These are phyloP conservation scores for Trichosporon sp. DNA, from an alignment of 1,284 basidiomycete species.

Conservation along the genomic window DNA sequence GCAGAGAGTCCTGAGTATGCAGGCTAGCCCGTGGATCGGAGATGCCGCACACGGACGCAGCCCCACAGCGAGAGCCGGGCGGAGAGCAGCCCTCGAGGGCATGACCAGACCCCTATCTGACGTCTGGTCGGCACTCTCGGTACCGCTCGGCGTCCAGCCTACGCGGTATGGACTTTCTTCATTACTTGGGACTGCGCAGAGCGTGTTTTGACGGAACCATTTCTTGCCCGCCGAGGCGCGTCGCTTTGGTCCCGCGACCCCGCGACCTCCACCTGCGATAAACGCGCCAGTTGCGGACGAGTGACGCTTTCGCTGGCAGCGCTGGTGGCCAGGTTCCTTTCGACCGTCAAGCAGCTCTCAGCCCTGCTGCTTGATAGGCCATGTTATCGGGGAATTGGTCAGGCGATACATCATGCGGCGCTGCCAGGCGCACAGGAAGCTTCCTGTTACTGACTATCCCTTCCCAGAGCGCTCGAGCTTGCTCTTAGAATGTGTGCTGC, in stretches of 20 bases:
- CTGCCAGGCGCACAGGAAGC: no score
- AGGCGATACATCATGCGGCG: no score
- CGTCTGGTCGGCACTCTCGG: neutral
- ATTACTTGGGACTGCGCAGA: neutral
- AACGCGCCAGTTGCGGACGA: no score
- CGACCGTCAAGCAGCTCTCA: no score
- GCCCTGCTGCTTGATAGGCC: no score
- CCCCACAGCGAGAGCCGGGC: neutral
- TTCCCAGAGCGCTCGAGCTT: no score
- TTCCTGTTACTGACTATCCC: no score
- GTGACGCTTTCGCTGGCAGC: no score
- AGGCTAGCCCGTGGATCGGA: neutral
- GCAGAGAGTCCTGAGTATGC: neutral
- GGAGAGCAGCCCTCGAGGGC: neutral
- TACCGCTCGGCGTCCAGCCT: neutral
- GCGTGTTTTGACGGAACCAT: neutral
- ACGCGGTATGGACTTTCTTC: neutral
- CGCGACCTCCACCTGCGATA: no score
- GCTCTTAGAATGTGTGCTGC: no score
- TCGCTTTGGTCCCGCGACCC: neutral
- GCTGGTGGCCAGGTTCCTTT: no score
- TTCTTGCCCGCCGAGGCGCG: neutral
- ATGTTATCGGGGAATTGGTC: no score
- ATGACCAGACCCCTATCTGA: neutral
- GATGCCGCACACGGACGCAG: neutral